A percentile compares a stretch with the other conserved stretches of the same genome.
phyloP scores from a whole-genome alignment of 345 rosid species.

The Camelina sativa region DNA sequence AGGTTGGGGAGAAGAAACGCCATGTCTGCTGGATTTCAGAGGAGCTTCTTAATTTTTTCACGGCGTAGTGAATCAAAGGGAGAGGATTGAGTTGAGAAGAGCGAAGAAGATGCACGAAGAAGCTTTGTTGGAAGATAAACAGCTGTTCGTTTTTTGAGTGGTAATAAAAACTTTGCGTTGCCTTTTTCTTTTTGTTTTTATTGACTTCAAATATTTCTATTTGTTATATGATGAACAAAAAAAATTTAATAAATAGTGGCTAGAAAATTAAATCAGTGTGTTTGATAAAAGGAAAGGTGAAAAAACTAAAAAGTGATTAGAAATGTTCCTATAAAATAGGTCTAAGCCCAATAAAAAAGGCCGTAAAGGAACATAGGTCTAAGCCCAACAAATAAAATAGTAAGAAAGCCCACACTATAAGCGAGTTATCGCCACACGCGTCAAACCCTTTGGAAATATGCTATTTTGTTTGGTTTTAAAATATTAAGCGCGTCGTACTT shows the following conservation, averaged over 20 bases:
- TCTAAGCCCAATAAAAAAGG: background rate
- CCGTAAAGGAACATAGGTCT: background rate
- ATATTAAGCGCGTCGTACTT: background rate
- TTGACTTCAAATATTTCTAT: too few species aligned
- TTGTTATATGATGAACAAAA: too few species aligned
- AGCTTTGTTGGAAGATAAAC: slow-evolving; percentile 33
- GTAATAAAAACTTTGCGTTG: slow-evolving; percentile 36
- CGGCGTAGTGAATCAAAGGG: slow-evolving; percentile 24
- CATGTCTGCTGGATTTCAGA: slow-evolving; percentile 44
- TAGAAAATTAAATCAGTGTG: too few species aligned
- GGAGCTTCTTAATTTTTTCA: slow-evolving; percentile 34
- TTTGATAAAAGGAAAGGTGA: too few species aligned
- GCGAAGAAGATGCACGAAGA: slow-evolving; percentile 26
- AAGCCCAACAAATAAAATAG: too few species aligned
- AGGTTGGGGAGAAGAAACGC: slow-evolving; percentile 82
- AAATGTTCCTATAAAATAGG: too few species aligned
- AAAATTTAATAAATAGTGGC: too few species aligned
- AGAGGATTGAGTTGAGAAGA: slow-evolving; percentile 25
- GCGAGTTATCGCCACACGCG: background rate
- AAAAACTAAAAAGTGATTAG: too few species aligned
- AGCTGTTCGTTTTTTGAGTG: slow-evolving; percentile 51
- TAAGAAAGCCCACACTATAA: too few species aligned
- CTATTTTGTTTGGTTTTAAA: background rate
- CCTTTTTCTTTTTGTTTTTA: background rate
- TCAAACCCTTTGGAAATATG: background rate